Conservation (phyloP, 208 protist species). For the Blastocrithidia nonstop region DNA sequence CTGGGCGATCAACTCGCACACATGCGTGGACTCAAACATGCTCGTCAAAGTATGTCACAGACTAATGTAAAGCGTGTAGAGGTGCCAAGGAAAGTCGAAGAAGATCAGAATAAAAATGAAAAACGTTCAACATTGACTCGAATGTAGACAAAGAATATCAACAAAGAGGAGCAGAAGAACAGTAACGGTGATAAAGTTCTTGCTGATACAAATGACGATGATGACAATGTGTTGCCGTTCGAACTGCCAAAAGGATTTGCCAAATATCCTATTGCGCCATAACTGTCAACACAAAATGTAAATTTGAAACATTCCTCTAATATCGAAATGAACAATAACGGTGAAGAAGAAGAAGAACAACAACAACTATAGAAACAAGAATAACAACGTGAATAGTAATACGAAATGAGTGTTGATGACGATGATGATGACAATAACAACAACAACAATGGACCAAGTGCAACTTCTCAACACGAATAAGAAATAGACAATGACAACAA, state of each 20-base stretch:
- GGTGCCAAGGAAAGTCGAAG: conserved; percentile 1
- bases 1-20: conserved; percentile 42
- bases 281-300: no score
- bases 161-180: conserved; percentile 7
- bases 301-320: no score
- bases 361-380: conserved; percentile 16
- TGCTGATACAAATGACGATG: neutral
- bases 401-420: neutral
- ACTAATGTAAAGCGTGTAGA: conserved; percentile 1
- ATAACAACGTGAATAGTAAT: conserved; percentile 1
- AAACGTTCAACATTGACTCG: conserved; percentile 23
- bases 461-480: no score
- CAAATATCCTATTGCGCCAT: no score
- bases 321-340: conserved; percentile 9
- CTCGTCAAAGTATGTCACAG: neutral
- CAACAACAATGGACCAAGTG: no score
- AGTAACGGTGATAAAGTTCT: neutral
- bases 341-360: conserved; percentile 20
- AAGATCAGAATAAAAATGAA: conserved; percentile 21
- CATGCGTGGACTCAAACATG: conserved; percentile 26
- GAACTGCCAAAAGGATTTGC: no score
- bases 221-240: neutral
- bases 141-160: conserved; percentile 21
- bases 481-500: no score
- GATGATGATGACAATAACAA: neutral